phyloP scores from a whole-genome alignment of 495 filamentous ascomycete species.

The Acidomyces sp. region DNA sequence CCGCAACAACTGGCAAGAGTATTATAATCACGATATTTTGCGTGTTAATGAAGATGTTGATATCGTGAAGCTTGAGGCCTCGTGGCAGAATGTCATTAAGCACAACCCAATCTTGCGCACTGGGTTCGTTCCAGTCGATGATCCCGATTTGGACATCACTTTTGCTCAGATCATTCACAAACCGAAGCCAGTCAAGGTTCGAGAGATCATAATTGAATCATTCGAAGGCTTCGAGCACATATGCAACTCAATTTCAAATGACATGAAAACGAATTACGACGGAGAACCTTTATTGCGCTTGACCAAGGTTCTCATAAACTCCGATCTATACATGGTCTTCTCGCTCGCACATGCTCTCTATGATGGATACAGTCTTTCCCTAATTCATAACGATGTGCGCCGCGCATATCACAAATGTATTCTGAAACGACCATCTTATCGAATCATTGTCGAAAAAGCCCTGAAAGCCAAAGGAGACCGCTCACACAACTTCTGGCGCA shows the following conservation, averaged over 20 bases:
- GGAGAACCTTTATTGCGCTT: constrained; percentile 20
- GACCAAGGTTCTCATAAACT: constrained; percentile 20
- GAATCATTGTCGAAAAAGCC: constrained; percentile 33
- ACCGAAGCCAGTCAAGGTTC: constrained; percentile 9
- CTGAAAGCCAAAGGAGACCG: constrained; percentile 28
- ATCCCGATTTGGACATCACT: constrained; percentile 37
- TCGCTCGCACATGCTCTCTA: constrained; percentile 71
- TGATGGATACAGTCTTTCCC: constrained; percentile 58
- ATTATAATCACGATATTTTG: constrained; percentile 69
- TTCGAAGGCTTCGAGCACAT: constrained; percentile 16
- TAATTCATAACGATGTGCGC: constrained; percentile 53
- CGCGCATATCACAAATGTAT: constrained; percentile 39
- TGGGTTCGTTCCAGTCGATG: constrained; percentile 49
- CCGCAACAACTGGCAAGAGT: constrained; percentile 48
- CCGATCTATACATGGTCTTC: constrained; percentile 41
- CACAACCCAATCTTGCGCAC: constrained; percentile 62
- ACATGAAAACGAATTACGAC: constrained; percentile 2
- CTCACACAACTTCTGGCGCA: constrained; percentile 46
- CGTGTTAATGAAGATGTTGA: constrained; percentile 40
- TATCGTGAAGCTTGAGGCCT: constrained; percentile 37
- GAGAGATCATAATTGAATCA: not conserved
- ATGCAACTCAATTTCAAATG: constrained; percentile 16
- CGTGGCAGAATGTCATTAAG: constrained; percentile 46
- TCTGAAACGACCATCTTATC: constrained; percentile 35
- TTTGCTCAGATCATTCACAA: constrained; percentile 53